A percentile compares a stretch with the other conserved stretches of the same genome.
Conservation (phyloP, 495 filamentous ascomycete genomes). For the Evansstolkia leycettana region DNA sequence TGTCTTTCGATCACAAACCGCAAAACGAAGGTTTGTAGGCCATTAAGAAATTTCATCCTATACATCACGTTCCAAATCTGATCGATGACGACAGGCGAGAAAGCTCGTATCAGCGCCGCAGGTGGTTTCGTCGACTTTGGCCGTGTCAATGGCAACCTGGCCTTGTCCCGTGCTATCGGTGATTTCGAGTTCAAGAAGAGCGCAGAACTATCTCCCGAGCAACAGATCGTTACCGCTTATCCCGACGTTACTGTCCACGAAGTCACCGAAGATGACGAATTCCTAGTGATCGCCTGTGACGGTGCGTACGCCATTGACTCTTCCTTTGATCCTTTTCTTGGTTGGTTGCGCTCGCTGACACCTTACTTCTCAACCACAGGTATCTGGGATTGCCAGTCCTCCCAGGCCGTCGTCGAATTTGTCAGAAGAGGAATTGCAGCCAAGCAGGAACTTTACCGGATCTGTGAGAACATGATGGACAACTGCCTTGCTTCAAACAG, state of each 20-base stretch:
- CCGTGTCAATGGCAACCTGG: conserved; percentile 94
- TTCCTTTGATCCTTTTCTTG: conserved; percentile 1
- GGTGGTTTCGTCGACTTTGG: conserved; percentile 98
- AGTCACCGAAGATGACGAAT: conserved; percentile 86
- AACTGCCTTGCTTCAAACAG: conserved; percentile 95
- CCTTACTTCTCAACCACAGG: conserved; percentile 39
- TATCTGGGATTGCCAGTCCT: conserved; percentile 99
- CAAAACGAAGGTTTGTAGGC: conserved; percentile 75
- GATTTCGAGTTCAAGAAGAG: conserved; percentile 99
- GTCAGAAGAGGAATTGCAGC: conserved; percentile 90
- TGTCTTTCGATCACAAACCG: conserved; percentile 97
- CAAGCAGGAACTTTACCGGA: conserved; percentile 82
- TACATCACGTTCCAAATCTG: conserved; percentile 4
- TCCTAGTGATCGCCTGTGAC: conserved; percentile 93
- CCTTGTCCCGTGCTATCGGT: conserved; percentile 93
- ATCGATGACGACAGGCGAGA: conserved; percentile 55
- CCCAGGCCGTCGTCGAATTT: conserved; percentile 93
- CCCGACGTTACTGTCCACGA: conserved; percentile 89
- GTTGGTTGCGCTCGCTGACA: conserved; percentile 1
- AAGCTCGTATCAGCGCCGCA: conserved; percentile 87
- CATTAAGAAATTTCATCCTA: not conserved
- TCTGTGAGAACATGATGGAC: conserved; percentile 99
- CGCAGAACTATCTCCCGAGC: conserved; percentile 85
- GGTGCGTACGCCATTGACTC: conserved; percentile 49
- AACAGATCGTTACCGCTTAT: conserved; percentile 95